phyloP scores from a whole-genome alignment of 495 filamentous ascomycete species.

The Daldinia vernicosa region DNA sequence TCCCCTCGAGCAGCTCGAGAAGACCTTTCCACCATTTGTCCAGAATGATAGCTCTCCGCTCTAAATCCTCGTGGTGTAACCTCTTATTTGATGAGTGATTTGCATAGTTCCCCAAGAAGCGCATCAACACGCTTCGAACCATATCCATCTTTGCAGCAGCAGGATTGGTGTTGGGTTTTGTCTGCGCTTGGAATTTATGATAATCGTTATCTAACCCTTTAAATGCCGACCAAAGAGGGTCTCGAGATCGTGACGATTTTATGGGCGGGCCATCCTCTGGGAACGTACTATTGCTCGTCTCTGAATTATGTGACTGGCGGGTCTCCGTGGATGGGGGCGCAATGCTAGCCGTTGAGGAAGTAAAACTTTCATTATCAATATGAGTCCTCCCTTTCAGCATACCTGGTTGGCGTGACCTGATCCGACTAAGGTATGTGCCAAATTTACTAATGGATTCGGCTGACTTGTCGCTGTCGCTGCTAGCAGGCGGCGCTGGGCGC shows the following conservation, averaged over 20 bases:
- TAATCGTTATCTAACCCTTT: constrained; percentile 83
- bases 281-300: constrained; percentile 49
- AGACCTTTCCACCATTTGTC: constrained; percentile 97
- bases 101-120: constrained; percentile 79
- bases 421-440: constrained; percentile 51
- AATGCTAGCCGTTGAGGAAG: constrained; percentile 50
- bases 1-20: constrained; percentile 79
- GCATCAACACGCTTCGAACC: constrained; percentile 80
- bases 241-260: constrained; percentile 59
- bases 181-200: constrained; percentile 76
- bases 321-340: constrained; percentile 46
- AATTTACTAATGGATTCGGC: constrained; percentile 44
- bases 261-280: constrained; percentile 33
- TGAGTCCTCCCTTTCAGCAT: constrained; percentile 46
- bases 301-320: constrained; percentile 44
- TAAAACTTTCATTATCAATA: constrained; percentile 49
- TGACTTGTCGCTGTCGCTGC: constrained; percentile 41
- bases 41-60: constrained; percentile 80
- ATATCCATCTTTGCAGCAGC: constrained; percentile 81
- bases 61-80: constrained; percentile 80
- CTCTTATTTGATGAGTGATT: constrained; percentile 74
- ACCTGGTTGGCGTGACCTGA: constrained; percentile 53
- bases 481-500: constrained; percentile 46
- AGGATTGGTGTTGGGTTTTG: constrained; percentile 47
- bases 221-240: constrained; percentile 91